Percentiles rank a stretch among this genome's conserved stretches.
These are phyloP conservation scores for Pseudogymnoascus sp. DNA, from an alignment of 2,329 filamentous ascomycete species.

Conservation along the genomic window DNA sequence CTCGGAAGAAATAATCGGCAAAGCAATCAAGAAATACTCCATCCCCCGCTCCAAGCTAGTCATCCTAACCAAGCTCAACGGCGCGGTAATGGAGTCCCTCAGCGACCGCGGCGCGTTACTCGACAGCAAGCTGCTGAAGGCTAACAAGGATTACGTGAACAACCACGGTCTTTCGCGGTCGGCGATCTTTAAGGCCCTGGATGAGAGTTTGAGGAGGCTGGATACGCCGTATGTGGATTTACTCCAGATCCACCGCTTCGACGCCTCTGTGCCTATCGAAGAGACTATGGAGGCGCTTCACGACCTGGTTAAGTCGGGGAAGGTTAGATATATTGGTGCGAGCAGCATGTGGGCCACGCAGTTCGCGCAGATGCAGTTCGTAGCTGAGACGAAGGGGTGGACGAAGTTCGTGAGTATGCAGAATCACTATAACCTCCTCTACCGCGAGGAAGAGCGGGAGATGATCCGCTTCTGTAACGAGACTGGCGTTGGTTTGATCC, in stretches of 20 bases:
- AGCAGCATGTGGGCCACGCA: conserved; percentile 37
- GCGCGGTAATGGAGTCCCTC: conserved; percentile 37
- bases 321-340: conserved; percentile 46
- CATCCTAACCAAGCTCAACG: conserved; percentile 46
- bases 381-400: conserved; percentile 41
- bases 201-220: conserved; percentile 46
- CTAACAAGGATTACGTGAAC: conserved; percentile 42
- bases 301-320: conserved; percentile 47
- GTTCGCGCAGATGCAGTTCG: conserved; percentile 38
- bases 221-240: conserved; percentile 49
- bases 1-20: conserved; percentile 42
- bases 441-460: conserved; percentile 45
- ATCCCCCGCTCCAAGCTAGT: conserved; percentile 45
- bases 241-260: conserved; percentile 52
- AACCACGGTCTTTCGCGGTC: conserved; percentile 16
- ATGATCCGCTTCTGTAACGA: conserved; percentile 32
- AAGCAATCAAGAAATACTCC: conserved; percentile 46
- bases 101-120: conserved; percentile 27
- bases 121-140: conserved; percentile 24
- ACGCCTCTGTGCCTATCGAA: conserved; percentile 40
- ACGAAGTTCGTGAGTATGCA: conserved; percentile 47
- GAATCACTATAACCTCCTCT: conserved; percentile 41
- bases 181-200: conserved; percentile 57
- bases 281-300: conserved; percentile 55
- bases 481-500: conserved; percentile 32